Percentiles rank a stretch among this genome's conserved stretches.
phyloP scores from a whole-genome alignment of 345 rosid genomes.

The Reutealis trisperma region DNA sequence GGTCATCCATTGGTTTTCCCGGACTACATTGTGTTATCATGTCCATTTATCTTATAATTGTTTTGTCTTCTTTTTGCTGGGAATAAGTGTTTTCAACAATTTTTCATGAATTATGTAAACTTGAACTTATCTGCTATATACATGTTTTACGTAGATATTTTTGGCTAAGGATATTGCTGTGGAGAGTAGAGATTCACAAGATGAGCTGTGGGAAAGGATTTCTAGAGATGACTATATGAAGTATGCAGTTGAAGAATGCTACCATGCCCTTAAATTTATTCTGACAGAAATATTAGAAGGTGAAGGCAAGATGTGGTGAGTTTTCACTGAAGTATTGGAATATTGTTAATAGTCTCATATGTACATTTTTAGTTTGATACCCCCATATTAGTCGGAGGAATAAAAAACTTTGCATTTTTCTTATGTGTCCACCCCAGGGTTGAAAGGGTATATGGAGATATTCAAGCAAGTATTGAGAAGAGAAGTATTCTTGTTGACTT shows the following conservation, averaged over 20 bases:
- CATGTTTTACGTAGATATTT: conserved; percentile 53
- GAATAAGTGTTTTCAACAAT: background rate
- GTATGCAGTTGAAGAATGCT: conserved; percentile 94
- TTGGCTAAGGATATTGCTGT: conserved; percentile 89
- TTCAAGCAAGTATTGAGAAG: conserved; percentile 50
- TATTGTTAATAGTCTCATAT: conserved; percentile 15
- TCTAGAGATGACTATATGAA: conserved; percentile 87
- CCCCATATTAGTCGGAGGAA: background rate
- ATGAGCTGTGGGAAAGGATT: conserved; percentile 88
- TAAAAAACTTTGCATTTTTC: conserved; percentile 18
- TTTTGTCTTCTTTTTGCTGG: background rate
- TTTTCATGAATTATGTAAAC: background rate
- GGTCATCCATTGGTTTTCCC: conserved; percentile 41
- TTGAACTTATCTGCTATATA: background rate
- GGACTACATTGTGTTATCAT: background rate
- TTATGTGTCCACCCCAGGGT: conserved; percentile 56
- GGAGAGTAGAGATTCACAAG: conserved; percentile 66
- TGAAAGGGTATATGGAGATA: conserved; percentile 72
- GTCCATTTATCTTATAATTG: background rate
- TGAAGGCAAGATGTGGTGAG: conserved; percentile 93
- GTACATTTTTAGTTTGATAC: background rate
- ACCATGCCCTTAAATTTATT: conserved; percentile 56
- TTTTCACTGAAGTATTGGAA: conserved; percentile 14
- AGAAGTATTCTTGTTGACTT: conserved; percentile 58
- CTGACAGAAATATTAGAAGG: conserved; percentile 72